Evolutionary conservation across 2,329 filamentous ascomycete species (phyloP).

Genomic region (Ophiocordyceps australis): DNA sequence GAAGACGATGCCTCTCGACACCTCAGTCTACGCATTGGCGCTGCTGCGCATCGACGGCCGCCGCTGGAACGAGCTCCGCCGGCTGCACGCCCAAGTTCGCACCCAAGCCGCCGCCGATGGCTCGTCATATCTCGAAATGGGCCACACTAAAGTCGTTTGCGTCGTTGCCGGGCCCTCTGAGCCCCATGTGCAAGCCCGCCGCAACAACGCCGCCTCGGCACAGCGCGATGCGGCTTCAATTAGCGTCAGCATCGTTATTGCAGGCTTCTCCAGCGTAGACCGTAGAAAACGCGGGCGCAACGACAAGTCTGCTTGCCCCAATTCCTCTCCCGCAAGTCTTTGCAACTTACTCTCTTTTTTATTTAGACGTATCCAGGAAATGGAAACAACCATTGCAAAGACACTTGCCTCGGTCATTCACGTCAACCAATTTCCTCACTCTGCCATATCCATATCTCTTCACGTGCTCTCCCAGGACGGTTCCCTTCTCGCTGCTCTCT

Average conservation of each 20-base stretch:
- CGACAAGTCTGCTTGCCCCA: constrained; percentile 65
- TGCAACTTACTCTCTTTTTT: not conserved
- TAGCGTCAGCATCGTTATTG: constrained; percentile 66
- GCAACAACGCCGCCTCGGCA: constrained; percentile 22
- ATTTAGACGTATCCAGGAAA: constrained; percentile 56
- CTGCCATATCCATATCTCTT: constrained; percentile 64
- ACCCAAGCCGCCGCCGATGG: constrained; percentile 88
- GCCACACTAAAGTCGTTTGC: constrained; percentile 93
- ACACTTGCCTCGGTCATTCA: constrained; percentile 66
- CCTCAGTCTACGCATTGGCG: constrained; percentile 75
- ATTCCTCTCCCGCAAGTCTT: constrained; percentile 4
- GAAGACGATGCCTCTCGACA: constrained; percentile 88
- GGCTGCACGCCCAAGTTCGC: constrained; percentile 73
- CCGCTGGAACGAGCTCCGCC: constrained; percentile 92
- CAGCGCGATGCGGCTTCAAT: constrained; percentile 36
- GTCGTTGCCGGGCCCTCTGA: constrained; percentile 77
- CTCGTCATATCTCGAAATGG: constrained; percentile 87
- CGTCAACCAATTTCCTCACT: constrained; percentile 77
- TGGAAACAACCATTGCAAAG: constrained; percentile 60
- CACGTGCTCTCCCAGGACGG: constrained; percentile 85
- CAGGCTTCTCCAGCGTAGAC: constrained; percentile 77
- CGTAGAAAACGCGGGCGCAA: constrained; percentile 56
- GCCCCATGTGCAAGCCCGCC: constrained; percentile 17
- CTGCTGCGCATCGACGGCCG: constrained; percentile 69
- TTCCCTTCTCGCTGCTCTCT: constrained; percentile 68